These are phyloP conservation scores for Aquilaria malaccensis DNA, from an alignment of 345 rosid species.

Conservation along the genomic window DNA sequence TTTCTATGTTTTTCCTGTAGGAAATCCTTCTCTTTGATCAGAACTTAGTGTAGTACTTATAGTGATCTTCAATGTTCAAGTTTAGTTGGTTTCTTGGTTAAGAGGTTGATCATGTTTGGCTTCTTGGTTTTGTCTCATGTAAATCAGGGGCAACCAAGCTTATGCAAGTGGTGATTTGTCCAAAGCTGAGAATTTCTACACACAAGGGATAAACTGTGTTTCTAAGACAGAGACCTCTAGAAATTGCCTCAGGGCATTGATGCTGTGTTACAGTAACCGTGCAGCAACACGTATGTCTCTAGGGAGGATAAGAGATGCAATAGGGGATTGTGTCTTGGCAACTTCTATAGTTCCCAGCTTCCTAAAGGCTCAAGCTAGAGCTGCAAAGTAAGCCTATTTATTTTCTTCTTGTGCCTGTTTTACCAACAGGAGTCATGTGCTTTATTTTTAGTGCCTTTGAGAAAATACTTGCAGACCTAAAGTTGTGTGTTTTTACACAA, in stretches of 20 bases:
- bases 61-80: not conserved
- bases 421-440: too few relatives aligned
- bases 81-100: too few relatives aligned
- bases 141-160: constrained; percentile 79
- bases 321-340: constrained; percentile 66
- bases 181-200: constrained; percentile 74
- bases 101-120: constrained; percentile 2
- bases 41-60: not conserved
- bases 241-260: constrained; percentile 71
- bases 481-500: not conserved
- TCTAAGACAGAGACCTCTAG: constrained; percentile 54
- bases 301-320: constrained; percentile 81
- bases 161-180: constrained; percentile 54
- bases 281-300: constrained; percentile 78
- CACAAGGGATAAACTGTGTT: constrained; percentile 60
- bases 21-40: not conserved
- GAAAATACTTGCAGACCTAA: too few relatives aligned
- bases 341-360: constrained; percentile 67
- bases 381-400: constrained; percentile 58
- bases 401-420: too few relatives aligned
- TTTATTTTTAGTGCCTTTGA: too few relatives aligned
- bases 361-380: constrained; percentile 76
- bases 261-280: constrained; percentile 89
- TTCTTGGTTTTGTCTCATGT: constrained; percentile 15
- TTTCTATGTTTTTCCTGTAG: not conserved